Percentiles rank a stretch among this genome's conserved stretches.
Evolutionary conservation across 2,329 filamentous ascomycete species (phyloP).

Genomic region (Fusarium keratoplasticum): DNA sequence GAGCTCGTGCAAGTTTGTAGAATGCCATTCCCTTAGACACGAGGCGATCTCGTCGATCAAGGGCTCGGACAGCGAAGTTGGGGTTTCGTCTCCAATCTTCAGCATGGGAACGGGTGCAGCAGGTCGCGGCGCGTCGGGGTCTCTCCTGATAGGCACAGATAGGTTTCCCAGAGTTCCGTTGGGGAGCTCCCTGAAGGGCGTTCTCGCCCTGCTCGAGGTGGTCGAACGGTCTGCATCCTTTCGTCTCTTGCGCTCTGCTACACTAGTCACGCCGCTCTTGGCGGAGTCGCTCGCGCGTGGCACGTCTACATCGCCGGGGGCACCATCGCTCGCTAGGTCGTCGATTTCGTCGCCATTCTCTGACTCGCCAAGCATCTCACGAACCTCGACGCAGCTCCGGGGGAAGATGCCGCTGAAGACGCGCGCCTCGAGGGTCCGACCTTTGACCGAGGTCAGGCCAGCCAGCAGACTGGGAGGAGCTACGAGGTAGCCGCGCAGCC

Average conservation of each 20-base stretch:
- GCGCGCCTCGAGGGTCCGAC: slow-evolving; percentile 92
- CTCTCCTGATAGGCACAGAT: slow-evolving; percentile 64
- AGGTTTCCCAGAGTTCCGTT: slow-evolving; percentile 57
- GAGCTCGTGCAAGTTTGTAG: slow-evolving; percentile 93
- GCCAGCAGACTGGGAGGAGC: slow-evolving; percentile 93
- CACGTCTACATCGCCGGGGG: slow-evolving; percentile 39
- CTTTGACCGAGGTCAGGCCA: slow-evolving; percentile 89
- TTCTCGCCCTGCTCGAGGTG: slow-evolving; percentile 42
- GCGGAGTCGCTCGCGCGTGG: slow-evolving; percentile 61
- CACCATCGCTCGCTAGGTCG: slow-evolving; percentile 50
- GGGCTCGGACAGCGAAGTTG: slow-evolving; percentile 88
- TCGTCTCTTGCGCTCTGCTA: slow-evolving; percentile 52
- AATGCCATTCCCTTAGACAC: slow-evolving; percentile 97
- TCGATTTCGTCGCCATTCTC: slow-evolving; percentile 64
- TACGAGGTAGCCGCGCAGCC: slow-evolving; percentile 95
- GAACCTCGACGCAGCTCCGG: slow-evolving; percentile 91
- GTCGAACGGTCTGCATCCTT: slow-evolving; percentile 46
- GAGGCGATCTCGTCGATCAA: slow-evolving; percentile 98
- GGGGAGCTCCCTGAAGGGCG: slow-evolving; percentile 51
- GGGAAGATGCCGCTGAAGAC: slow-evolving; percentile 99
- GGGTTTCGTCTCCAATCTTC: slow-evolving; percentile 96
- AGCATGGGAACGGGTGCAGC: slow-evolving; percentile 96
- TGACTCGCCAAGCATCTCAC: slow-evolving; percentile 86
- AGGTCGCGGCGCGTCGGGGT: slow-evolving; percentile 79
- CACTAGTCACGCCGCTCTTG: slow-evolving; percentile 63